These are phyloP conservation scores for Arachis monticola DNA, from an alignment of 331 rosid species.

Conservation along the genomic window DNA sequence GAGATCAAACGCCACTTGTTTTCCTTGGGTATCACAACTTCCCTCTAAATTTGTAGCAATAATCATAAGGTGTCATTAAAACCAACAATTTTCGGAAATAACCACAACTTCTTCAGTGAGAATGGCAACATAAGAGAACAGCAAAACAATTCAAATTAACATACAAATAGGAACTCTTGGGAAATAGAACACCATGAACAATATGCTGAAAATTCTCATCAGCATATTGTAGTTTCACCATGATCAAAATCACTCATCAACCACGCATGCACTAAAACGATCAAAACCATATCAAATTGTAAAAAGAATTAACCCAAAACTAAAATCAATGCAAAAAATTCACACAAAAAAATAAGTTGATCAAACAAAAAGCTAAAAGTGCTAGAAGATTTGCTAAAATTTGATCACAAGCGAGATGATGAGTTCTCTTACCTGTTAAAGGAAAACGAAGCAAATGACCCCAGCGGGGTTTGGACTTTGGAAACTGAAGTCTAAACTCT, in stretches of 20 bases:
- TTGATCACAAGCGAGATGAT: background rate
- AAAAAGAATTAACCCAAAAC: background rate
- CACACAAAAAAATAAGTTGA: background rate
- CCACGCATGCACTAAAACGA: slow-evolving; percentile 21
- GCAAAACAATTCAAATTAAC: slow-evolving; percentile 11
- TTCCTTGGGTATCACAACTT: slow-evolving; percentile 9
- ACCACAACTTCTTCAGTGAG: background rate
- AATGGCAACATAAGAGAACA: background rate
- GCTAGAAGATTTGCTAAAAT: too few relatives aligned
- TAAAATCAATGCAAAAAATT: background rate
- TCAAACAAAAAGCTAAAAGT: slow-evolving; percentile 7
- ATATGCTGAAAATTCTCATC: background rate
- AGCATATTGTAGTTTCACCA: too few relatives aligned
- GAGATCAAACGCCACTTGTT: background rate
- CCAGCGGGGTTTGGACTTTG: slow-evolving; percentile 1
- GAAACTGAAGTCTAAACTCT: background rate
- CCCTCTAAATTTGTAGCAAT: slow-evolving; percentile 3
- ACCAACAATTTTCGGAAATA: background rate
- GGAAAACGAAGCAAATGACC: background rate
- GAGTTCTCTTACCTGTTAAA: slow-evolving; percentile 35
- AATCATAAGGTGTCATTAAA: slow-evolving; percentile 5
- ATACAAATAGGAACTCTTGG: background rate
- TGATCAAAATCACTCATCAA: background rate
- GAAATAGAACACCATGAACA: background rate
- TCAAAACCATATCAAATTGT: background rate